Conservation (phyloP, 305 asterid genomes). For the Fraxinus dipetala region DNA sequence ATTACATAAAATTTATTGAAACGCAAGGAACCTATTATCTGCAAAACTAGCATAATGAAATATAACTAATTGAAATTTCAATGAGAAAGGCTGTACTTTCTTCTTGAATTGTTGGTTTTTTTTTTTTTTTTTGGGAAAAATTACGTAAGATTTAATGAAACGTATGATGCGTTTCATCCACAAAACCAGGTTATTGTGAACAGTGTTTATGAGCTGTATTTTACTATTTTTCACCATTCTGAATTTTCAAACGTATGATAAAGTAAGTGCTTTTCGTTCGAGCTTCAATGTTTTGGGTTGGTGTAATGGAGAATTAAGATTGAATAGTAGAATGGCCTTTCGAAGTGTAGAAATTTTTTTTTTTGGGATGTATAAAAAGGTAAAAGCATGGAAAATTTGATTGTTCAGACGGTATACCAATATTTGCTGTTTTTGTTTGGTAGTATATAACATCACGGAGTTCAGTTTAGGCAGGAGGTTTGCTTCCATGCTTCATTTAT, state of each 20-base stretch:
- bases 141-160: background rate
- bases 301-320: background rate
- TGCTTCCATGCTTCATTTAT: background rate
- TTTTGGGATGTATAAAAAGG: background rate
- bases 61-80: background rate
- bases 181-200: background rate
- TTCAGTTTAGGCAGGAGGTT: background rate
- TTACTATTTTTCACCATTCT: background rate
- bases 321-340: background rate
- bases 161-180: background rate
- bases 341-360: background rate
- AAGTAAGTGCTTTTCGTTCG: background rate
- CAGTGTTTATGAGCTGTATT: background rate
- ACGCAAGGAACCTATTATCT: background rate
- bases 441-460: background rate
- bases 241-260: background rate
- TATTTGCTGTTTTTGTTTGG: background rate
- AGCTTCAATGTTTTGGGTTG: background rate
- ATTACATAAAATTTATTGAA: background rate
- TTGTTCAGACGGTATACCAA: background rate
- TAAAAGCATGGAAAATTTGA: background rate
- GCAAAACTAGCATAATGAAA: background rate
- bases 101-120: background rate
- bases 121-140: background rate
- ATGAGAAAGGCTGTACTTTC: background rate